Base-by-base conservation (phyloP, 2,329 filamentous ascomycete species). In the Penicillium brasilianum region DNA sequence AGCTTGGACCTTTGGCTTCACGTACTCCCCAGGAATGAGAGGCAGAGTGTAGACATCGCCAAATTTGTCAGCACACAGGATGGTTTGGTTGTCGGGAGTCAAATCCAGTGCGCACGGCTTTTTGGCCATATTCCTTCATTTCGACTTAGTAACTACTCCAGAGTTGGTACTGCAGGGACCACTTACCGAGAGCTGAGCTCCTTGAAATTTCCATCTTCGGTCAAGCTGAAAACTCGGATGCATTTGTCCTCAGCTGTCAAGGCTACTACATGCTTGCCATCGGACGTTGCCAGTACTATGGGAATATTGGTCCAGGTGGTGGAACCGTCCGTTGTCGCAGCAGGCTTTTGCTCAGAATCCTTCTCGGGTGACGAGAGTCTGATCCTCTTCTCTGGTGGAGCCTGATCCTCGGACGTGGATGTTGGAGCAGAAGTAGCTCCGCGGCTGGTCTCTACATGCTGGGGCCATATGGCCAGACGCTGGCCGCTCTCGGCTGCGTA, bases 31-130 rank as follows among this genome's bases (percentile, higher is more conserved):
- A 7, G 75, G 77, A 48, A 92, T 75, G 3, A 98, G 82, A 14
- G 95, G 94, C 8, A 99, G 79, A 11, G 91, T 86, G 78, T 97
- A 98, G 62, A 97, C 94, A 75, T 99, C 95, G 66, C 95, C 95
- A 72, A 98, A 98, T 77, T 99, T 99, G 81, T 99, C 95, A 55
- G 88, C 94, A 63, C 87, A 88, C 60, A 98, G 78, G 64, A 99
- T 91, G 9, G 88, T 90, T 46, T 84, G 82, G 63, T 87, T 84
- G 72, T 93, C 89, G 41, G 86, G 81, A 8, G 90, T 87, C 55
- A 97, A 78, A 55, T 84, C 80, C 60, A 98, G 81, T 37, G 90
- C 88, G 73, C 89, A 94, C 13, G 93, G 92, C 37, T 93, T 88
- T 80, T 97, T 98, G 41, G 93, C 92, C 90, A 98, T 96, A 60